Evolutionary conservation across 768 basidiomycete genomes (phyloP).

Genomic region (Hydnum rufescens): DNA sequence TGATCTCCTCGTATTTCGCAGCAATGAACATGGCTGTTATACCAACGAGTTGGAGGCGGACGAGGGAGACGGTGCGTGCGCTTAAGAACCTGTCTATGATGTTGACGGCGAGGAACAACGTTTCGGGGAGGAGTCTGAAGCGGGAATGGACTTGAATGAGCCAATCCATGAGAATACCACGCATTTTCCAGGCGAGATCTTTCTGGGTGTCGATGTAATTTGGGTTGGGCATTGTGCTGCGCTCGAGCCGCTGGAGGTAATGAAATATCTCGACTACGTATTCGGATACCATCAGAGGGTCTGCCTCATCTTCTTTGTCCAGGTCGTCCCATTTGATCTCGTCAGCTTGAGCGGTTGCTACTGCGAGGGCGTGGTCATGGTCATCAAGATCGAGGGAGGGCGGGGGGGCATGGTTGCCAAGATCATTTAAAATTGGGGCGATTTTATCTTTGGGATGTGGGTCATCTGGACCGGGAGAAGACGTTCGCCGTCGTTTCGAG

Average conservation of each 20-base stretch:
- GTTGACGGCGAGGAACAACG: conserved; percentile 76
- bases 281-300: conserved; percentile 93
- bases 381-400: conserved; percentile 13
- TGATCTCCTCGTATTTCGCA: conserved; percentile 83
- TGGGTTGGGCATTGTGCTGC: conserved; percentile 58
- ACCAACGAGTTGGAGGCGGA: conserved; percentile 82
- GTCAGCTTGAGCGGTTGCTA: conserved; percentile 23
- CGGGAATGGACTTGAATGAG: conserved; percentile 76
- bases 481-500: conserved; percentile 68
- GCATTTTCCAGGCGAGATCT: conserved; percentile 77
- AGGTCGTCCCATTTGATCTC: conserved; percentile 78
- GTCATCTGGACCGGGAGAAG: conserved; percentile 35
- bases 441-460: conserved; percentile 3
- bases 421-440: background rate
- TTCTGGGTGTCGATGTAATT: conserved; percentile 72
- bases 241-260: conserved; percentile 74
- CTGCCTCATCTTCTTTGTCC: conserved; percentile 77
- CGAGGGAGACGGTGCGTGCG: conserved; percentile 50
- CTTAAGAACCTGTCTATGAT: conserved; percentile 54
- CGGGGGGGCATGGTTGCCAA: too few relatives aligned
- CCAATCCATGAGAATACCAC: conserved; percentile 82
- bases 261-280: conserved; percentile 88
- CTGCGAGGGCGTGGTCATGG: conserved; percentile 18
- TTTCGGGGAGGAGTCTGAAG: conserved; percentile 75
- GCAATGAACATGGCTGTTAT: conserved; percentile 74